phyloP scores from a whole-genome alignment of 768 basidiomycete genomes.

The Tylopilus intermedius region DNA sequence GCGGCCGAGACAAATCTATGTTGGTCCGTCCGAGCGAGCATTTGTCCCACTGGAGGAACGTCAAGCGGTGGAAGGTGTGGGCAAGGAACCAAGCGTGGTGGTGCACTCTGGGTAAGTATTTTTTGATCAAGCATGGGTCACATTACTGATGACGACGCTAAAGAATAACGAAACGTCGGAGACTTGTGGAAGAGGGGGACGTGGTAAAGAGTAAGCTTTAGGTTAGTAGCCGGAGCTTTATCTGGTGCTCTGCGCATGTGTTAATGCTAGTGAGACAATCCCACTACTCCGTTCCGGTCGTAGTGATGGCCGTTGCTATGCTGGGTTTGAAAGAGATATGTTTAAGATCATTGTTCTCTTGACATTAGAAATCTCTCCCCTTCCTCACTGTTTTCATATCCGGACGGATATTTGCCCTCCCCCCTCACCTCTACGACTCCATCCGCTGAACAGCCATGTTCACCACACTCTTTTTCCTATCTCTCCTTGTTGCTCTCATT shows the following conservation, averaged over 20 bases:
- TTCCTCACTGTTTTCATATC: constrained; percentile 13
- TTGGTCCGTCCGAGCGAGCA: constrained; percentile 68
- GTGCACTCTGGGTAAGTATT: constrained; percentile 70
- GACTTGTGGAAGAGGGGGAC: constrained; percentile 24
- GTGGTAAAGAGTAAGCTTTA: constrained; percentile 28
- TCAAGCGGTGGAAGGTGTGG: constrained; percentile 44
- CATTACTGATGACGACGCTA: background rate
- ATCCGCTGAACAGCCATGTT: constrained; percentile 49
- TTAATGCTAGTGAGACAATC: background rate
- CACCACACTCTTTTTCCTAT: constrained; percentile 70
- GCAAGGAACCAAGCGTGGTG: constrained; percentile 58
- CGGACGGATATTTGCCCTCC: constrained; percentile 12
- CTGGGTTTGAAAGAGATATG: constrained; percentile 21
- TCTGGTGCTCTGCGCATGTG: background rate
- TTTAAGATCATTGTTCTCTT: constrained; percentile 5
- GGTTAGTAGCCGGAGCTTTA: background rate
- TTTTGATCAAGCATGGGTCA: background rate
- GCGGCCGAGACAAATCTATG: constrained; percentile 83
- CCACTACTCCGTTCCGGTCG: too few relatives aligned
- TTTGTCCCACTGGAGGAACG: constrained; percentile 67
- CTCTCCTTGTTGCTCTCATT: constrained; percentile 59
- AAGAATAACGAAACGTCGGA: constrained; percentile 31
- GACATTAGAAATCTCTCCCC: background rate
- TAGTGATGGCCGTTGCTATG: constrained; percentile 3
- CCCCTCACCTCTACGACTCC: background rate